phyloP scores from a whole-genome alignment of 1,284 basidiomycete species.

The Fomitopsis pinicola region DNA sequence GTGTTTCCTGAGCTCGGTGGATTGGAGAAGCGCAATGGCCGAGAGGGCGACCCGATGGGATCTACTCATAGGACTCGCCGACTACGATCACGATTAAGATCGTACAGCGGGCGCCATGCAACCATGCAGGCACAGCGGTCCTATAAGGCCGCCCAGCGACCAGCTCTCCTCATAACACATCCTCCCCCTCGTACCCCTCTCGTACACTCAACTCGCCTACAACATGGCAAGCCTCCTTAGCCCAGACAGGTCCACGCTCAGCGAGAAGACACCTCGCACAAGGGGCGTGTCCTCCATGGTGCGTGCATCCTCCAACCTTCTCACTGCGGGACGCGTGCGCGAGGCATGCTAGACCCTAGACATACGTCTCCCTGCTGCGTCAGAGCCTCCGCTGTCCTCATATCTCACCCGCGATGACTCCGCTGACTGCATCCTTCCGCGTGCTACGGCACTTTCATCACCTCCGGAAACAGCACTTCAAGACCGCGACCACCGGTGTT shows the following conservation, averaged over 20 bases:
- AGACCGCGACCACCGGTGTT: constrained; percentile 96
- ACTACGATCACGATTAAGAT: not conserved
- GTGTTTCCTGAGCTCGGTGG: not conserved
- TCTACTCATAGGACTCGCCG: not conserved
- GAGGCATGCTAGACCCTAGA: not conserved
- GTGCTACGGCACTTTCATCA: constrained; percentile 6
- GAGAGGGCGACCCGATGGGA: not conserved
- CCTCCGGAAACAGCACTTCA: constrained; percentile 73
- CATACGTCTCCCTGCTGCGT: not conserved
- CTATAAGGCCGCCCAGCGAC: not conserved
- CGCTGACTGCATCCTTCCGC: constrained; percentile 12
- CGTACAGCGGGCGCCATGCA: not conserved
- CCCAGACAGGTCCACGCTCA: not conserved
- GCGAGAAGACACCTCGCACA: constrained; percentile 23
- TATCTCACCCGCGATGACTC: constrained; percentile 12
- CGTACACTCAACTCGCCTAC: not conserved
- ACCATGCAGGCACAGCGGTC: not conserved
- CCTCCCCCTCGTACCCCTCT: not conserved
- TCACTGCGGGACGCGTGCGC: not conserved
- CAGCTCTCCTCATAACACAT: not conserved
- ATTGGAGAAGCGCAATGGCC: not conserved
- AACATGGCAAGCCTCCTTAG: constrained; percentile 1
- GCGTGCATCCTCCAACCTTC: constrained; percentile 9
- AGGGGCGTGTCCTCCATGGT: constrained; percentile 28
- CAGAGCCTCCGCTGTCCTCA: not conserved